Percentiles rank a stretch among this genome's conserved stretches.
These are phyloP conservation scores for Tolypocladium ophioglossoides DNA, from an alignment of 2,329 filamentous ascomycete genomes.

Conservation along the genomic window DNA sequence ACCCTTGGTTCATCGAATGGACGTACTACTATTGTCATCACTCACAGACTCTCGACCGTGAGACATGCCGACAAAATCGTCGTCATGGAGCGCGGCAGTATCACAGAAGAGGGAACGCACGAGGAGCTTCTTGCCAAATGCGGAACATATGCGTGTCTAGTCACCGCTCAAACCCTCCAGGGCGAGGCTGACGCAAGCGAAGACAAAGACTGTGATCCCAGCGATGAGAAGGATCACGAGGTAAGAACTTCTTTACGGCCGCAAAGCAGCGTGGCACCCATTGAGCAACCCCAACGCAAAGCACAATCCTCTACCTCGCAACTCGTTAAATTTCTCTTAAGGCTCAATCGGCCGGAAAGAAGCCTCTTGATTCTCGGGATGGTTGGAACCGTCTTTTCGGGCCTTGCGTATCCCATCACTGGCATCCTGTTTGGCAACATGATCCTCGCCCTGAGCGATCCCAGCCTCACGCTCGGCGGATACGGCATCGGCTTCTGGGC, in stretches of 20 bases:
- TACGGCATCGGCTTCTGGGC: background rate
- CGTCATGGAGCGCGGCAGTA: constrained; percentile 15
- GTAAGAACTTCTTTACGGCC: no score
- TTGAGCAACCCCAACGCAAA: no score
- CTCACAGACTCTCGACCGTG: constrained; percentile 39
- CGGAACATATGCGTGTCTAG: background rate
- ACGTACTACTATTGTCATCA: constrained; percentile 53
- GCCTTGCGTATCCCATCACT: background rate
- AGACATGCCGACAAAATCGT: constrained; percentile 20
- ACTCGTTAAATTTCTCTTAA: background rate
- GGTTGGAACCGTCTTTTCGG: background rate
- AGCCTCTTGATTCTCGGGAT: background rate
- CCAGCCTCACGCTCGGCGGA: background rate
- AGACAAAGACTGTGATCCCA: background rate
- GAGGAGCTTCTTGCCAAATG: background rate
- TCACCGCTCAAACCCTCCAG: background rate
- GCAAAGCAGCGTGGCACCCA: no score
- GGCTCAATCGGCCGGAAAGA: background rate
- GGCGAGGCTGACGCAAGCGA: background rate
- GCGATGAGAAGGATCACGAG: background rate
- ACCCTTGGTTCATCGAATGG: constrained; percentile 32
- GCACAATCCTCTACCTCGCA: background rate
- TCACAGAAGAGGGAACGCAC: constrained; percentile 16
- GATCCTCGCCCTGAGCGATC: background rate
- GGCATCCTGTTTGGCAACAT: background rate